These are phyloP conservation scores for Fusarium praegraminearum DNA, from an alignment of 2,329 filamentous ascomycete genomes.

Conservation along the genomic window DNA sequence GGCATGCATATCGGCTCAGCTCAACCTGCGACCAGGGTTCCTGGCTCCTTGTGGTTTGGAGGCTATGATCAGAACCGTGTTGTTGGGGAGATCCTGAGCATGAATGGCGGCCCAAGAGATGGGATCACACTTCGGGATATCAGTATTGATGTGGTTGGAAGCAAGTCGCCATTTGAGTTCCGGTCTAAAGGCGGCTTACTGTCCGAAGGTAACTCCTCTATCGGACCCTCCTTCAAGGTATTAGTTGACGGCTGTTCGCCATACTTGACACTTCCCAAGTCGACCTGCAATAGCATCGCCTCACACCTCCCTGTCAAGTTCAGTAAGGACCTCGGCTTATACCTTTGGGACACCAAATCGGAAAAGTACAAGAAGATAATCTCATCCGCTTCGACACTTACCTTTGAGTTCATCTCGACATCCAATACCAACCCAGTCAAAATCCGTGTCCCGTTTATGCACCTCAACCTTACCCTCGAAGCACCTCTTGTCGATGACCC, in stretches of 20 bases:
- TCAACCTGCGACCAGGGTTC: neutral
- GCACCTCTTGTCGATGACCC: neutral
- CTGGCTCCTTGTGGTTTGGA: slow-evolving; percentile 9
- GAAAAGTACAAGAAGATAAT: neutral
- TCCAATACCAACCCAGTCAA: slow-evolving; percentile 1
- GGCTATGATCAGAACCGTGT: slow-evolving; percentile 15
- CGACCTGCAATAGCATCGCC: slow-evolving; percentile 13
- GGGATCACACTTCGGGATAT: slow-evolving; percentile 17
- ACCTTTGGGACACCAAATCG: slow-evolving; percentile 9
- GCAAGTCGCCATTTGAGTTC: neutral
- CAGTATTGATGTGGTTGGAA: slow-evolving; percentile 2
- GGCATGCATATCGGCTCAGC: slow-evolving; percentile 17
- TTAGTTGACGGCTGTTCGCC: slow-evolving; percentile 11
- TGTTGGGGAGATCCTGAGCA: neutral
- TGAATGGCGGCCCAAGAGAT: slow-evolving; percentile 1
- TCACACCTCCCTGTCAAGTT: slow-evolving; percentile 1
- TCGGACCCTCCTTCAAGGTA: slow-evolving; percentile 7
- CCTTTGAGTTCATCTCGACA: slow-evolving; percentile 4
- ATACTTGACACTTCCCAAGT: slow-evolving; percentile 10
- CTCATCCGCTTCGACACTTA: neutral
- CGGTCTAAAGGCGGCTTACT: neutral
- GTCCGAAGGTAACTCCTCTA: neutral
- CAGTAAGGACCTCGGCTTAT: neutral
- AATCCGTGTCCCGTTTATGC: slow-evolving; percentile 12
- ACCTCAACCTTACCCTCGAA: slow-evolving; percentile 12